A percentile compares a stretch with the other conserved stretches of the same genome.
Evolutionary conservation across 2,329 filamentous ascomycete species (phyloP).

Genomic region (Aspergillus eucalypticola): DNA sequence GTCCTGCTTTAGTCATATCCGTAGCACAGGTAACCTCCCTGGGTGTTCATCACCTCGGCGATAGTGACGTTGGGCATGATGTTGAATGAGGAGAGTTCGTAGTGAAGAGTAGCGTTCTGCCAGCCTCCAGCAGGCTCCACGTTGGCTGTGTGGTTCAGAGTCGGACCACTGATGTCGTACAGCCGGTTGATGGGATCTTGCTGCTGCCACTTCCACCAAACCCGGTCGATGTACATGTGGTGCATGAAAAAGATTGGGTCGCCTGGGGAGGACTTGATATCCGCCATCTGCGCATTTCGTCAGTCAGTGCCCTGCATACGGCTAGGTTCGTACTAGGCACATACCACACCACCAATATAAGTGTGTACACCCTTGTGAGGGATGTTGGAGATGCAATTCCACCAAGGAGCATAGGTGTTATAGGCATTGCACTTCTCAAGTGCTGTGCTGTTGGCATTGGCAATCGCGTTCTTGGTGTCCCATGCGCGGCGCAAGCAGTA

Average conservation of each 20-base stretch:
- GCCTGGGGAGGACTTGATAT: slow-evolving; percentile 13
- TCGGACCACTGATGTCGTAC: slow-evolving; percentile 11
- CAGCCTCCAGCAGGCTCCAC: slow-evolving; percentile 9
- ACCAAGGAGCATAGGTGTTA: slow-evolving; percentile 11
- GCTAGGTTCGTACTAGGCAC: not conserved
- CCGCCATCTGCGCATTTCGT: not conserved
- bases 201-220: slow-evolving; percentile 14
- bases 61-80: slow-evolving; percentile 13
- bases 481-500: slow-evolving; percentile 13
- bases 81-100: slow-evolving; percentile 6
- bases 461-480: slow-evolving; percentile 2
- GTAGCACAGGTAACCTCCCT: slow-evolving; percentile 14
- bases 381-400: slow-evolving; percentile 13
- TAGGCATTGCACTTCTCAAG: slow-evolving; percentile 6
- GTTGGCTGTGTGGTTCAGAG: slow-evolving; percentile 11
- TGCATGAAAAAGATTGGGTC: slow-evolving; percentile 15
- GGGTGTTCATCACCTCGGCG: slow-evolving; percentile 11
- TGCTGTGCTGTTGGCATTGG: slow-evolving; percentile 4
- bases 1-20: not conserved
- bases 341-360: slow-evolving; percentile 13
- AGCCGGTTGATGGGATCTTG: slow-evolving; percentile 8
- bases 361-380: slow-evolving; percentile 15
- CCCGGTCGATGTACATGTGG: slow-evolving; percentile 11
- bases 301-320: not conserved
- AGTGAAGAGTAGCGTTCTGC: slow-evolving; percentile 11